Conservation (phyloP, 805 yeast species). For the Starmerella lactis-condensi region DNA sequence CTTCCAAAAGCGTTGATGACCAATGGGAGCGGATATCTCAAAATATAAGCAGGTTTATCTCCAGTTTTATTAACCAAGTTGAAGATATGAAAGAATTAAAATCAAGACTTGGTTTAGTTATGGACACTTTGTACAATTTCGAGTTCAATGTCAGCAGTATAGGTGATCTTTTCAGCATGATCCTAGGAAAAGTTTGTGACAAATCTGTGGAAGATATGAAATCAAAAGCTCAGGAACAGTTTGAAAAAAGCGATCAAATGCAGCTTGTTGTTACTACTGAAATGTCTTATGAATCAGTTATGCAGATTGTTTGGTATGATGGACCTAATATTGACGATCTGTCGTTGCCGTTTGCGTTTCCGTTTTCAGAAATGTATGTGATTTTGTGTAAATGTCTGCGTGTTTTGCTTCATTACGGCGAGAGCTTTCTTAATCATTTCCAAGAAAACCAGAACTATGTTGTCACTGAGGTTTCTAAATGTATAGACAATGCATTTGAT, state of each 20-base stretch:
- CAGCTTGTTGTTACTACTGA: slow-evolving; percentile 53
- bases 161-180: slow-evolving; percentile 39
- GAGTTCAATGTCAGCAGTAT: slow-evolving; percentile 41
- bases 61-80: slow-evolving; percentile 19
- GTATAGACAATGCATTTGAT: slow-evolving; percentile 52
- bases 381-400: slow-evolving; percentile 64
- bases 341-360: slow-evolving; percentile 44
- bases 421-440: slow-evolving; percentile 44
- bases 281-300: slow-evolving; percentile 42
- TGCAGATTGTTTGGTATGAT: slow-evolving; percentile 51
- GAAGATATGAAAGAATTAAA: slow-evolving; percentile 27
- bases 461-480: slow-evolving; percentile 38
- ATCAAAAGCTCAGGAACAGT: slow-evolving; percentile 39
- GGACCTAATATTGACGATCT: slow-evolving; percentile 29
- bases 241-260: slow-evolving; percentile 57
- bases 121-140: slow-evolving; percentile 59
- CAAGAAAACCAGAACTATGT: slow-evolving; percentile 43
- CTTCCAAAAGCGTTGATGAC: slow-evolving; percentile 47
- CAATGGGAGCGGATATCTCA: slow-evolving; percentile 52
- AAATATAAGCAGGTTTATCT: slow-evolving; percentile 18
- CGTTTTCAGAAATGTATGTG: slow-evolving; percentile 78
- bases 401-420: slow-evolving; percentile 42
- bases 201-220: slow-evolving; percentile 38
- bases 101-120: slow-evolving; percentile 46
- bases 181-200: slow-evolving; percentile 45